Evolutionary conservation across 768 basidiomycete genomes (phyloP), one percentile per base, ranked within the genome.

Genomic region (Roridomyces roridus): DNA sequence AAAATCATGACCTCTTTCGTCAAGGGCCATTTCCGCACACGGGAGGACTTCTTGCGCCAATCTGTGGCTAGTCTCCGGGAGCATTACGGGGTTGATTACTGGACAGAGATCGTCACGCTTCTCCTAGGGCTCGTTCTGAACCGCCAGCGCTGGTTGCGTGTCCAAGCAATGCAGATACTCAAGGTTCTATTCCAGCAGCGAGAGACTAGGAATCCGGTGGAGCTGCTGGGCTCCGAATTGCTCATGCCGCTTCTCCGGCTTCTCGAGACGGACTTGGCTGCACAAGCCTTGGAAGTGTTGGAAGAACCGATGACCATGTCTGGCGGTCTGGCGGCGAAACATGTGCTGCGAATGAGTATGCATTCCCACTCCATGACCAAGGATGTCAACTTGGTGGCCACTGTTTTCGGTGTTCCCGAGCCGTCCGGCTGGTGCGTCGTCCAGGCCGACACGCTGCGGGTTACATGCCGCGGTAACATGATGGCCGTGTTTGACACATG

Each of bases 271-370:
- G 91, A 95, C 60, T 81, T 94, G 29, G 89, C 95, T 10, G 73
- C 87, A 8, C 85, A 91, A 59, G 95, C 94, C 1, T 80, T 98
- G 43, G 95, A 96, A 44, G 93, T 98, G n/a, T 81, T 98, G 6
- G 94, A 97, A 65, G 91, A 95, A 64, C 94, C 94, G 0, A 85
- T 92, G 72, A 84, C 81, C 18, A 88, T 94, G 74, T 85, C 85
- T 1, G 85, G 87, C 39, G 89, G 91, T 21, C 86, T 85, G 43
- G 81, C 88, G 0, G 91, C 92, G 1, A 89, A 89, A 56, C 89
- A 93, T 62, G 91, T 95, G n/a, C 78, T 96, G 21, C 85, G 92
- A 6, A 94, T 96, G 92, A 94, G 94, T 71, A 88, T 95, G 85
- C 87, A 90, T 60, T 68, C 80, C 21, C 82, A 80, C 25, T 70